Base-by-base conservation (phyloP, 257 asterid species). In the Penstemon barbatus region DNA sequence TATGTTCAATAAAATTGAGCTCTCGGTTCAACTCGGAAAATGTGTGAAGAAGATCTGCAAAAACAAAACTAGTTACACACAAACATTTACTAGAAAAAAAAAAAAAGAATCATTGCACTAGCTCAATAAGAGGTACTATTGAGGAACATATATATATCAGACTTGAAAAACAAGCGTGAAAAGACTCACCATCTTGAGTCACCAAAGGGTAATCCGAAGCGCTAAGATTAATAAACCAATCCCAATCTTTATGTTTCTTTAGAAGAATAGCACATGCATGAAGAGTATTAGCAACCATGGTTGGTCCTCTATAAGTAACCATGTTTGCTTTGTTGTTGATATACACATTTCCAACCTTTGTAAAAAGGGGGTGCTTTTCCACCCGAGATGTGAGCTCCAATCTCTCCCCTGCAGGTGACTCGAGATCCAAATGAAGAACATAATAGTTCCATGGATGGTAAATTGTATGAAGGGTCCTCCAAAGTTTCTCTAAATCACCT, bases 1-100 rank as follows among this genome's bases (percentile, higher is more conserved):
- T 83, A 71, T 87, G 90, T 69, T 89, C 95, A 19, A 89, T 54
- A 59, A 89, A 89, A 74, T 84, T 89, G 11, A 80, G 79, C 3
- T 81, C 91, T 13, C 90, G 79, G 57, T 69, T 82, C 78, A 89
- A 62, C 63, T 74, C 69, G 41, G 84, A 68, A 75, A 87, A 89
- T 7, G 87, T 57, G 13, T 74, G 59, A n/a, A 87, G 82, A 80
- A 89, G 90, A 81, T 89, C 96, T 89, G 95, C 77, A 79, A 77
- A 80, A 63, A 66, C 58, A 73, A 68, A 25, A 51, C 12, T 42
- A 61, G 36, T 49, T 44, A 58, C 12, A 48, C 63, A 55, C 7
- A 71, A 63, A 48, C 44, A 57, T 39, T 39, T 65, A 13, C 59
- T 6, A 33, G 33, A 42, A 8, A 19, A 7, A 51, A 25, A 25